These are phyloP conservation scores for Eutrema heterophyllum DNA, from an alignment of 345 rosid genomes.

Conservation along the genomic window DNA sequence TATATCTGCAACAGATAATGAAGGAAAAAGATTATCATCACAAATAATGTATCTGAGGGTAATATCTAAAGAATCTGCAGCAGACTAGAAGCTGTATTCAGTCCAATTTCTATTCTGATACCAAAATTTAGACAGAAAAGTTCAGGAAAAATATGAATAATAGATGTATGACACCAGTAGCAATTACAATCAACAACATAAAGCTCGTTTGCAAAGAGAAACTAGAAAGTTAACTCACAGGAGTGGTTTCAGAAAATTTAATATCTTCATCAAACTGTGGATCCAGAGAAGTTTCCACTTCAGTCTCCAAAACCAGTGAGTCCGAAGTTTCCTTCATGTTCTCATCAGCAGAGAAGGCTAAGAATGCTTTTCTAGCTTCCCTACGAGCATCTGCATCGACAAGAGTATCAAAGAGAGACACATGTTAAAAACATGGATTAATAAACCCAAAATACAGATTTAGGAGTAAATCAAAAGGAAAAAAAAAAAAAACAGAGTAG, in stretches of 20 bases:
- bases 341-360: conserved; percentile 79
- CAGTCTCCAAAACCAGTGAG: conserved; percentile 39
- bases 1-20: conserved; percentile 45
- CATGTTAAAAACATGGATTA: conserved; percentile 5
- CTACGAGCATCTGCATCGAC: conserved; percentile 68
- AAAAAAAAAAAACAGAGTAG: neutral
- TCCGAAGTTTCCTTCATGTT: conserved; percentile 31
- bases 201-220: conserved; percentile 9
- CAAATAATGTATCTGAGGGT: neutral
- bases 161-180: neutral
- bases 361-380: conserved; percentile 93
- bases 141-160: neutral
- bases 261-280: conserved; percentile 38
- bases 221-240: conserved; percentile 54
- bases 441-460: neutral
- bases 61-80: neutral
- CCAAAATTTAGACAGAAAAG: neutral
- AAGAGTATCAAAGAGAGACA: conserved; percentile 9
- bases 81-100: neutral
- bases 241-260: conserved; percentile 51
- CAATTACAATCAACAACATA: neutral
- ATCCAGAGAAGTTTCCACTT: conserved; percentile 34
- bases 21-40: conserved; percentile 3
- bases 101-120: neutral
- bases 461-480: neutral